Conservation (phyloP, 306 rosid genomes). For the Quercus robur region DNA sequence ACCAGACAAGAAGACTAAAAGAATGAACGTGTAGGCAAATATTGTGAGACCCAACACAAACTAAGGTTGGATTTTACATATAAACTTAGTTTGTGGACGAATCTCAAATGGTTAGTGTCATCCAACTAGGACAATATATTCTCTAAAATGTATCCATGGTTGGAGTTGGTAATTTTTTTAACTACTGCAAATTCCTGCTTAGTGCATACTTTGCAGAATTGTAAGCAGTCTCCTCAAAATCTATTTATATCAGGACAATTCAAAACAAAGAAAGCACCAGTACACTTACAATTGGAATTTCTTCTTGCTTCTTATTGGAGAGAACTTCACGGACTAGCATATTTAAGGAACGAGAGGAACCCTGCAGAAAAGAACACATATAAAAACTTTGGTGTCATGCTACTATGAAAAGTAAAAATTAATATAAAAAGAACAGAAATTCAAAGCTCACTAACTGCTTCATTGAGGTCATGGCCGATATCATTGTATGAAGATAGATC, state of each 20-base stretch:
- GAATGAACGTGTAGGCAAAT: not conserved
- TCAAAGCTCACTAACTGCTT: slow-evolving; percentile 52
- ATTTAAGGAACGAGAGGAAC: slow-evolving; percentile 47
- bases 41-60: not conserved
- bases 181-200: not conserved
- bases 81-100: not conserved
- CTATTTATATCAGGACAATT: not conserved
- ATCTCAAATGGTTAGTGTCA: not conserved
- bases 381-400: not conserved
- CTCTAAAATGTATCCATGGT: not conserved
- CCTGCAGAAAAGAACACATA: slow-evolving; percentile 41
- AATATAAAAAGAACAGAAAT: slow-evolving; percentile 4
- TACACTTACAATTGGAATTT: slow-evolving; percentile 70
- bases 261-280: not conserved
- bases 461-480: slow-evolving; percentile 34
- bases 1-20: not conserved
- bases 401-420: not conserved
- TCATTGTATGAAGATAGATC: slow-evolving; percentile 41
- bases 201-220: not conserved
- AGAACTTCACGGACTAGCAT: slow-evolving; percentile 62
- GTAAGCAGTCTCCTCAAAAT: not conserved
- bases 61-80: not conserved
- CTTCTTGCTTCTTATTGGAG: slow-evolving; percentile 66
- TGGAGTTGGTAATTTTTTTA: not conserved
- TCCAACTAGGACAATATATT: not conserved